Conservation (phyloP, 257 asterid genomes). For the Solanum tarijense region DNA sequence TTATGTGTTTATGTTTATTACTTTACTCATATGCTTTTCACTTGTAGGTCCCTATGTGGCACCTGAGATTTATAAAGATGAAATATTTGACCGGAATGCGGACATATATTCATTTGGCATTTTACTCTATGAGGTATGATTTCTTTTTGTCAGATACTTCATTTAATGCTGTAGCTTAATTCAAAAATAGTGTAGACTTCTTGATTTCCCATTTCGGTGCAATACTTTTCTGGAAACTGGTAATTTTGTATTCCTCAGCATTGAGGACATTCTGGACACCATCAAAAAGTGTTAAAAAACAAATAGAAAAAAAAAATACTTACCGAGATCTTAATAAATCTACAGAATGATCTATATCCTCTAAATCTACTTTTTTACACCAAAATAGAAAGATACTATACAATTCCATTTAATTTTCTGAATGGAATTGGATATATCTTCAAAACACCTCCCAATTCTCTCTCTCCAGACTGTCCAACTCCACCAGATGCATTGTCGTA, state of each 20-base stretch:
- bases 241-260: background rate
- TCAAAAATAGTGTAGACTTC: background rate
- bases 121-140: slow-evolving; percentile 75
- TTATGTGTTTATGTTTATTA: background rate
- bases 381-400: background rate
- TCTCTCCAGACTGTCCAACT: no score
- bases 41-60: slow-evolving; percentile 63
- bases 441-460: no score
- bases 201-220: background rate
- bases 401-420: background rate
- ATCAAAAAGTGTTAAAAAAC: background rate
- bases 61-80: slow-evolving; percentile 70
- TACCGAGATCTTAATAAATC: background rate
- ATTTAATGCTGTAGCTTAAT: background rate
- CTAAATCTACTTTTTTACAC: background rate
- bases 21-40: background rate
- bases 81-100: slow-evolving; percentile 64
- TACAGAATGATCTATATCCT: background rate
- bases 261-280: background rate
- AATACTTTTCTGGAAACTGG: background rate
- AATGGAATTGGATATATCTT: no score
- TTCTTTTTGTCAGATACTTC: background rate
- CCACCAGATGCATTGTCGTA: no score
- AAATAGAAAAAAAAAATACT: no score
- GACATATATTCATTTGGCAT: slow-evolving; percentile 82